Conservation (phyloP, 1,284 basidiomycete genomes). For the Rhodotorula sp. region DNA sequence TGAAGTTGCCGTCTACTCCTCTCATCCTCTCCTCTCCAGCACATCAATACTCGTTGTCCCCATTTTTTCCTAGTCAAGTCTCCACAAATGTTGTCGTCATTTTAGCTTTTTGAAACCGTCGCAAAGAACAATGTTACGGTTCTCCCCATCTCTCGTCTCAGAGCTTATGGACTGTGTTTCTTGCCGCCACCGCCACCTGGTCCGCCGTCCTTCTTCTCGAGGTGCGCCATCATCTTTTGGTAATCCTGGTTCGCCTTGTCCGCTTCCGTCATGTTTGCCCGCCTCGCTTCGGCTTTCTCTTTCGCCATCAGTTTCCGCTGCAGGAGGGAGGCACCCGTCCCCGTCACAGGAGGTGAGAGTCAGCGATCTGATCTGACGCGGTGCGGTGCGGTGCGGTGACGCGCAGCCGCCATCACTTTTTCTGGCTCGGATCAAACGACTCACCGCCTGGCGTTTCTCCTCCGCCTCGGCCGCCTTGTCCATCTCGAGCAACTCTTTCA, state of each 20-base stretch:
- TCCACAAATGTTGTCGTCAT: not conserved
- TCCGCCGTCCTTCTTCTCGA: constrained; percentile 20
- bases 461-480: constrained; percentile 34
- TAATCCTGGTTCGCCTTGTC: constrained; percentile 20
- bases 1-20: not conserved
- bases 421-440: not conserved
- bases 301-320: constrained; percentile 22
- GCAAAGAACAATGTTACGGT: not conserved
- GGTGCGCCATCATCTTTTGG: constrained; percentile 16
- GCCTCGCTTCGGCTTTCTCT: constrained; percentile 15
- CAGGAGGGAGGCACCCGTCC: not conserved
- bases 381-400: not conserved
- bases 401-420: not conserved
- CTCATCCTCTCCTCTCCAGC: not conserved
- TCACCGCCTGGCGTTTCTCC: constrained; percentile 32
- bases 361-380: not conserved
- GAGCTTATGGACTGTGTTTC: not conserved
- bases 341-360: not conserved
- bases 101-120: not conserved
- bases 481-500: constrained; percentile 35
- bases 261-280: constrained; percentile 20
- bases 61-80: not conserved
- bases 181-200: no score
- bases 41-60: not conserved
- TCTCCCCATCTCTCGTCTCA: not conserved